phyloP scores from a whole-genome alignment of 2,329 filamentous ascomycete species.

The Penicillium sp. region DNA sequence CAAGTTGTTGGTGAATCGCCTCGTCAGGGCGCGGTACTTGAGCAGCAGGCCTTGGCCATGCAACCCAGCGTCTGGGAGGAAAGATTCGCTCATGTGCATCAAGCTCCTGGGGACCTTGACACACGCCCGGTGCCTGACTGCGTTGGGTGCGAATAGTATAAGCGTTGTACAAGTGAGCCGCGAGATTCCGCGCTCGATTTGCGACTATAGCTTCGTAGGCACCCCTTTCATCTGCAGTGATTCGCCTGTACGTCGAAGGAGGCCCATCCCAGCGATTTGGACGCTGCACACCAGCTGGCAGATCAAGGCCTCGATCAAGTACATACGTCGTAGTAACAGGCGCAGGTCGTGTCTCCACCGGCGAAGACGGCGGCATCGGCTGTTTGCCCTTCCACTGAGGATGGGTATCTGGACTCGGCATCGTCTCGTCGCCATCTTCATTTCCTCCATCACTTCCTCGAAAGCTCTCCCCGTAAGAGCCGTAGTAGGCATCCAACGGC shows the following conservation, averaged over 20 bases:
- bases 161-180: constrained; percentile 76
- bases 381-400: background rate
- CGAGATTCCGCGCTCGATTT: constrained; percentile 66
- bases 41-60: constrained; percentile 73
- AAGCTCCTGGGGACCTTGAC: constrained; percentile 7
- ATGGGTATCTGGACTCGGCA: background rate
- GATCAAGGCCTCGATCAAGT: constrained; percentile 25
- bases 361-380: background rate
- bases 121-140: constrained; percentile 18
- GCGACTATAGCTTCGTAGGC: constrained; percentile 66
- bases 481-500: constrained; percentile 21
- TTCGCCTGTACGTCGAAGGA: constrained; percentile 74
- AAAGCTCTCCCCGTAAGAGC: constrained; percentile 31
- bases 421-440: constrained; percentile 5
- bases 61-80: constrained; percentile 69
- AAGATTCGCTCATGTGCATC: constrained; percentile 36
- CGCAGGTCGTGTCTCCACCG: background rate
- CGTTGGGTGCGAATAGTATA: constrained; percentile 65
- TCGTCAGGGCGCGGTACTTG: constrained; percentile 64
- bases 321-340: constrained; percentile 13
- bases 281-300: constrained; percentile 39
- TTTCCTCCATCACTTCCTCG: constrained; percentile 20
- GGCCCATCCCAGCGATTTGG: constrained; percentile 64
- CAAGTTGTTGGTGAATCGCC: constrained; percentile 49
- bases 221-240: constrained; percentile 81